Evolutionary conservation across 805 yeast genomes (phyloP), one percentile per base, ranked within the genome.

Genomic region (Ogataea paraovalis): DNA sequence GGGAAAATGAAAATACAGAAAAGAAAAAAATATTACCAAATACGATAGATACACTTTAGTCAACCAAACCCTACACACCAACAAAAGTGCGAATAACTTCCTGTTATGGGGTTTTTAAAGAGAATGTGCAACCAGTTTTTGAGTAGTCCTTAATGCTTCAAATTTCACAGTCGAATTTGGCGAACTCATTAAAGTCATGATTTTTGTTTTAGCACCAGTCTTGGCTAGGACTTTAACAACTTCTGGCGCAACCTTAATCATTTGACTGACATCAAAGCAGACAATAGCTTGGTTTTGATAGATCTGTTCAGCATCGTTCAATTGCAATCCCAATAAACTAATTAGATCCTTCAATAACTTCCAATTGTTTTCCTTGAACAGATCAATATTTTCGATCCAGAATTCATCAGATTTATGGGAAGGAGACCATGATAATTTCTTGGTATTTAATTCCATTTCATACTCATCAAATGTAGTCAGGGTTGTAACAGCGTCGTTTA

Each of bases 81-180:
- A 39, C 16, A 39, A 14, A 22, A 38, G n/a, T 6, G n/a, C 5
- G 22, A 23, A 39, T n/a, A 22, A 37, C 9, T 6, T 25, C 10
- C 10, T 16, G 18, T 22, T 22, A 8, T 30, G 34, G 12, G 2
- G n/a, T 18, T 2, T 32, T 47, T 49, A 61, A 34, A 85, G 78
- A n/a, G 85, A 76, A 61, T 88, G 89, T 3, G 96, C 89, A 45
- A 94, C 95, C 59, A 94, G 80, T 48, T 84, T 79, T 72, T 94
- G 99, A n/a, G 97, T 88, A 3, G 97, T 90, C 66, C 87, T 88
- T 62, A 94, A 78, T 2, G 98, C 98, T 72, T 92, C 97, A 64
- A 85, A 94, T 64, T 92, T 87, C 55, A 94, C 91, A 62, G 88
- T 94, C 20, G 91, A 78, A 65, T 90, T 91, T 38, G 83, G 79